Evolutionary conservation across 352 stramenopile genomes (phyloP), one percentile per base, ranked within the genome.

Genomic region (Bremia lactucae): DNA sequence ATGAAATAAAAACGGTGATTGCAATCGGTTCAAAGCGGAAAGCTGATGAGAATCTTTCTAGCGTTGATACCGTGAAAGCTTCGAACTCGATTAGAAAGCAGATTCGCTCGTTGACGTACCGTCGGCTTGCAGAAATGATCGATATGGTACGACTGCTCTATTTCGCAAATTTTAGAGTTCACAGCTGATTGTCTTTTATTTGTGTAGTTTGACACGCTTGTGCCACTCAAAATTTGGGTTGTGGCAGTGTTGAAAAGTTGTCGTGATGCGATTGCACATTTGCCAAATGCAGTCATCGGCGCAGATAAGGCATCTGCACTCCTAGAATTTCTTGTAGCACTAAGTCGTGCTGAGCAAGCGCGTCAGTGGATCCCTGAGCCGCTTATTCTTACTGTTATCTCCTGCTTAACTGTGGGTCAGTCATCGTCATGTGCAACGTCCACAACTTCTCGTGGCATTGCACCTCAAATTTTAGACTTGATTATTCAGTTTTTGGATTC

Each of bases 401-500:
- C 60, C 6, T 88, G 71, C 52, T 46, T 94, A 16, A 75, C 79
- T 3, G 65, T 72, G 0, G 76, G 80, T 13, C 50, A 87, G 6
- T 40, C 58, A 20, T 65, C 49, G 2, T 43, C 46, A 6, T 49
- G 59, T 18, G 33, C 39, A 5, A 43, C 49, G 14, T 52, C 40
- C 18, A 40, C 68, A 16, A 38, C 57, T 3, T 46, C 47, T 18
- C 72, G 66, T 25, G 74, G 74, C 4, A 70, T 90, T 37, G 62
- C 66, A 2, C 73, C 72, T 1, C 65, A 85, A 14, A 78, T 89
- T 31, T 55, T 94, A 20, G 72, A 81, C 14, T 56, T 61, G 0
- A 57, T 94, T 35, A 35, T 94, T 8, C 68, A 81, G 41, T 94
- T 90, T 40, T 67, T 92, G 58, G 73, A 68, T 13, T 72, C 73